phyloP scores from a whole-genome alignment of 345 rosid genomes.

The Pugionium dolabratum region DNA sequence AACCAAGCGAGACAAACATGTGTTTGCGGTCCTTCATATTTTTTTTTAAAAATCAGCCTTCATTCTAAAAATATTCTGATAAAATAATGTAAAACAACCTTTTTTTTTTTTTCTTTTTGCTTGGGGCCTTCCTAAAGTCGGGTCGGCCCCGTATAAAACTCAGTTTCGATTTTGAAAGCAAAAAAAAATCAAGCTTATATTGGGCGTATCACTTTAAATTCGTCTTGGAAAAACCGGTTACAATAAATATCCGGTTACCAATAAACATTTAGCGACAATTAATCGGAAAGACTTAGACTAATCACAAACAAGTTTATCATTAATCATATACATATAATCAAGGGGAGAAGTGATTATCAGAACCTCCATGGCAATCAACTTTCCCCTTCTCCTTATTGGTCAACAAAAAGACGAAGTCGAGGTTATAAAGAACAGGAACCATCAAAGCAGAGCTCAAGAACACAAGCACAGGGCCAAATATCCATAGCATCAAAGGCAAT shows the following conservation, averaged over 20 bases:
- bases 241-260: conserved; percentile 1
- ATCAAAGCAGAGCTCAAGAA: conserved; percentile 59
- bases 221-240: not conserved
- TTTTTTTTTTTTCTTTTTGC: no score
- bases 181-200: no score
- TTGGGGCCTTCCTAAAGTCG: no score
- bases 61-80: no score
- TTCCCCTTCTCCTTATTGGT: conserved; percentile 32
- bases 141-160: no score
- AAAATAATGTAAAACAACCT: no score
- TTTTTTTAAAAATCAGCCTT: no score
- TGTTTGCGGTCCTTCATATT: no score
- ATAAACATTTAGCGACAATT: conserved; percentile 15
- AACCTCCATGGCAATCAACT: conserved; percentile 39
- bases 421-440: conserved; percentile 73
- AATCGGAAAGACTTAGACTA: conserved; percentile 1
- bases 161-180: no score
- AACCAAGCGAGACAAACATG: no score
- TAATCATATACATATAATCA: conserved; percentile 13
- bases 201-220: not conserved
- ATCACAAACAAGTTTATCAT: conserved; percentile 14
- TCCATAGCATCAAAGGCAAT: conserved; percentile 77
- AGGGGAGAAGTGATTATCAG: conserved; percentile 28
- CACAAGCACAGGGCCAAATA: conserved; percentile 80
- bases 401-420: conserved; percentile 55